Conservation (phyloP, 208 protist species). For the Trypanosomatidae sp. region DNA sequence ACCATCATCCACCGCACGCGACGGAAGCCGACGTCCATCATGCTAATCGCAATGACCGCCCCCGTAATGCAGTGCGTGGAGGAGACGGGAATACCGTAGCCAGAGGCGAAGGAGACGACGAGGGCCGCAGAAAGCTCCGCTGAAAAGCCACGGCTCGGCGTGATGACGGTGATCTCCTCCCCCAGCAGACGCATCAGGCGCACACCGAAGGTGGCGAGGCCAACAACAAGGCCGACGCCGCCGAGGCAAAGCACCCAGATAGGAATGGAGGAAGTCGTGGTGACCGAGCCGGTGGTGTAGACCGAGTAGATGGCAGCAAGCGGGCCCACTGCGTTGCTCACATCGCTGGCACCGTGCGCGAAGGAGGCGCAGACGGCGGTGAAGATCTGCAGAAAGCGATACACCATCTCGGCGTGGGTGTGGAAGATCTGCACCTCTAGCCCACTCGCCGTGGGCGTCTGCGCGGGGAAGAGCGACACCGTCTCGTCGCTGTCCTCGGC, state of each 20-base stretch:
- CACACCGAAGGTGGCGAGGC: slow-evolving; percentile 72
- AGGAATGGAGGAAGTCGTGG: slow-evolving; percentile 34
- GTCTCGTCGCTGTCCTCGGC: slow-evolving; percentile 18
- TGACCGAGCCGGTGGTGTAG: slow-evolving; percentile 49
- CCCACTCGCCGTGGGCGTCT: slow-evolving; percentile 24
- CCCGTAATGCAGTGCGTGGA: slow-evolving; percentile 93
- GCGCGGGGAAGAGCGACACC: slow-evolving; percentile 1
- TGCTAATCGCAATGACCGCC: slow-evolving; percentile 78
- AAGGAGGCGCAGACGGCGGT: slow-evolving; percentile 85
- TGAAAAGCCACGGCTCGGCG: slow-evolving; percentile 67
- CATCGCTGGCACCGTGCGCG: slow-evolving; percentile 83
- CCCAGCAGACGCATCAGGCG: slow-evolving; percentile 72
- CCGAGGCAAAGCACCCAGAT: slow-evolving; percentile 78
- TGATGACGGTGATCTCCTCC: slow-evolving; percentile 78
- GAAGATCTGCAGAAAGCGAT: slow-evolving; percentile 82
- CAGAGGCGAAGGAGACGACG: slow-evolving; percentile 78
- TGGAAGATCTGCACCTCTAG: slow-evolving; percentile 58
- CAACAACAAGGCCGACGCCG: slow-evolving; percentile 64
- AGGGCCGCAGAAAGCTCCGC: slow-evolving; percentile 74
- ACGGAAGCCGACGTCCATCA: slow-evolving; percentile 66
- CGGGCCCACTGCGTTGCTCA: slow-evolving; percentile 81
- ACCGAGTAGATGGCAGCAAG: slow-evolving; percentile 72
- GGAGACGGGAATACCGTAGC: slow-evolving; percentile 78
- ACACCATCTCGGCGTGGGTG: slow-evolving; percentile 60
- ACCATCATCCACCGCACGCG: slow-evolving; percentile 74